Evolutionary conservation across 768 basidiomycete genomes (phyloP), one percentile per base, ranked within the genome.

Genomic region (Sistotremastrum niveocremeum): DNA sequence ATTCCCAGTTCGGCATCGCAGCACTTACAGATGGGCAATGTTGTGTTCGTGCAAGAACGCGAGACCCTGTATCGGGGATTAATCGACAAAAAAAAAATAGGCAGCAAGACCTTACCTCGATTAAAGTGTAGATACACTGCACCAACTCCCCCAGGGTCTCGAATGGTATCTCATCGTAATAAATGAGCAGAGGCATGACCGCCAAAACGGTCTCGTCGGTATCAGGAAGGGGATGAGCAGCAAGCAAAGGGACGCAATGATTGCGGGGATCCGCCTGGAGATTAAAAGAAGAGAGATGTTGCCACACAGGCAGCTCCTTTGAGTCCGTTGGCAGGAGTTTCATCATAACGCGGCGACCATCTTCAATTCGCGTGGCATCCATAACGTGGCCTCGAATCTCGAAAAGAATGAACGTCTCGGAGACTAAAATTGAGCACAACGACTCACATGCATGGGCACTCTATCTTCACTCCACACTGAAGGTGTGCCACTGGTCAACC

Each of bases 21-120:
- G 20, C 20, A 2, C 57, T 2, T 48, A 65, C 67, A 65, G 52
- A 46, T 69, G 67, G 0, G 59, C 63, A 28, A 67, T 57, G 3
- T 47, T 55, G 35, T 63, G 52, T 4, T 56, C 7, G 35, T 69
- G 66, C 54, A 68, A 60, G 41, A 64, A 68, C 12, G 55, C 51
- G 0, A 68, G 29, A 8, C 62, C 62, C 64, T 64, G 41, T 1
- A 36, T 10, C 1, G 31, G 20, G 39, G 6, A n/a, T 35, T 38
- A 10, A 10, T 29, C 5, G 37, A 31, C 31, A 8, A 39, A 10
- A 8, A 39, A 10, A 30, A n/a, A 12, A 10, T 7, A 29, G 38
- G 10, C 30, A 12, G 44, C n/a, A 34, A 37, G n/a, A 6, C 38
- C 49, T 34, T 37, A 61, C 65, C 54, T 65, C 56, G 29, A 66